A percentile compares a stretch with the other conserved stretches of the same genome.
Conservation (phyloP, 805 yeast genomes). For the Wickerhamomyces mucosus region DNA sequence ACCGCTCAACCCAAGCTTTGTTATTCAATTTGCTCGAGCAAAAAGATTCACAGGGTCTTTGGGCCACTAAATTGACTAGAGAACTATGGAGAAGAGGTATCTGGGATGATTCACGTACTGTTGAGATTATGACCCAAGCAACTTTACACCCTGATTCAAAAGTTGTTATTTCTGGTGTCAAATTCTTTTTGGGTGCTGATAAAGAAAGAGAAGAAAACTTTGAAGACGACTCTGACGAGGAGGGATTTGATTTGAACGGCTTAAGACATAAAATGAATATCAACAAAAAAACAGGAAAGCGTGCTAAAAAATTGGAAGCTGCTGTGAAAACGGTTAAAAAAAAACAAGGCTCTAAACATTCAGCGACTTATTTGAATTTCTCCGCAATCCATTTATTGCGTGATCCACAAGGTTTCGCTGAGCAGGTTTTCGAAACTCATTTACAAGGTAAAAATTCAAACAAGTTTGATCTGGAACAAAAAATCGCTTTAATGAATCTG, state of each 20-base stretch:
- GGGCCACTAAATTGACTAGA: constrained; percentile 94
- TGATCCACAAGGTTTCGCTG: constrained; percentile 98
- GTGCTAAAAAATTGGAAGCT: constrained; percentile 68
- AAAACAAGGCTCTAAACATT: constrained; percentile 46
- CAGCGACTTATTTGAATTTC: constrained; percentile 72
- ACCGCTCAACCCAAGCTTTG: constrained; percentile 84
- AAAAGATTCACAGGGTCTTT: constrained; percentile 75
- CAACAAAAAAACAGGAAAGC: constrained; percentile 73
- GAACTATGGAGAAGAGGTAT: constrained; percentile 97
- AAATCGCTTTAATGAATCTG: constrained; percentile 78
- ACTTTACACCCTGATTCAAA: constrained; percentile 80
- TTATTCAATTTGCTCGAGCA: constrained; percentile 78
- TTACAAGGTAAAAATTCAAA: constrained; percentile 60
- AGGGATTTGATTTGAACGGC: constrained; percentile 62
- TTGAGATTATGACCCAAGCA: constrained; percentile 96
- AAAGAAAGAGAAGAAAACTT: constrained; percentile 81
- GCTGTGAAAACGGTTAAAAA: constrained; percentile 66
- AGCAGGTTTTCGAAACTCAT: constrained; percentile 63
- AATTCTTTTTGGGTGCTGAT: constrained; percentile 91
- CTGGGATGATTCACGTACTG: constrained; percentile 96
- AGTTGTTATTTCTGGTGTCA: constrained; percentile 82
- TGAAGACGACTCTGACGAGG: constrained; percentile 62
- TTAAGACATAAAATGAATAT: constrained; percentile 74
- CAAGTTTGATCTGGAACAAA: constrained; percentile 77
- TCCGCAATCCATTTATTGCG: constrained; percentile 89